These are phyloP conservation scores for Streptanthus diversifolius DNA, from an alignment of 345 rosid genomes.

Conservation along the genomic window DNA sequence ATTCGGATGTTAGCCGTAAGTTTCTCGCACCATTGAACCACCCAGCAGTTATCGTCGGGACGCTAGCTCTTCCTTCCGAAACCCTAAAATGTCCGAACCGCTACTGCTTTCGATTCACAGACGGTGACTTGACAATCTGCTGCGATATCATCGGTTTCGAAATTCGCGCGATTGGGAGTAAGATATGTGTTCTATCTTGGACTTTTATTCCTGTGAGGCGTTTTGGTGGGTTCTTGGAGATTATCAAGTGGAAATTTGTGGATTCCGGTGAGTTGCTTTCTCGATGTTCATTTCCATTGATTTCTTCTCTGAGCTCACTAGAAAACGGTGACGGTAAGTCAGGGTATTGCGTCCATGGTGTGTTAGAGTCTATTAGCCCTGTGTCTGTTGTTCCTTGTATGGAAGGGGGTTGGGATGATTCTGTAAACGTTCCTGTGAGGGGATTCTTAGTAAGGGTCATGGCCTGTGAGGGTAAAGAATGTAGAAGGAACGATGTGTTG, in stretches of 20 bases:
- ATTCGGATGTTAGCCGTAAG: slow-evolving; percentile 25
- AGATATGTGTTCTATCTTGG: slow-evolving; percentile 57
- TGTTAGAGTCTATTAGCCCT: slow-evolving; percentile 59
- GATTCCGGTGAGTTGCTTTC: slow-evolving; percentile 16
- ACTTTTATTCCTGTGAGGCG: slow-evolving; percentile 64
- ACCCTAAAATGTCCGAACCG: slow-evolving; percentile 51
- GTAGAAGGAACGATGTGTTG: slow-evolving; percentile 28
- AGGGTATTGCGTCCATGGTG: slow-evolving; percentile 47
- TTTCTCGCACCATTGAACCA: slow-evolving; percentile 42
- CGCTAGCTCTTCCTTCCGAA: slow-evolving; percentile 49
- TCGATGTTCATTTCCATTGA: slow-evolving; percentile 42
- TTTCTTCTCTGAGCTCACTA: slow-evolving; percentile 10
- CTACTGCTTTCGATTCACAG: slow-evolving; percentile 69
- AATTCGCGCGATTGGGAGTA: slow-evolving; percentile 38
- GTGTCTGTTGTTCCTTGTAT: slow-evolving; percentile 63
- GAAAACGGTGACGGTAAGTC: slow-evolving; percentile 36
- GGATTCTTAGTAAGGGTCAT: slow-evolving; percentile 60
- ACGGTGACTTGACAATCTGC: slow-evolving; percentile 51
- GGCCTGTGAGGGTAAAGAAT: slow-evolving; percentile 56
- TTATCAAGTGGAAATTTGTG: slow-evolving; percentile 56
- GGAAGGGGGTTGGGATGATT: slow-evolving; percentile 6
- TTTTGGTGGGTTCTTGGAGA: slow-evolving; percentile 68
- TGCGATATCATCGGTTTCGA: slow-evolving; percentile 64
- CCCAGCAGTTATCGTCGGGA: slow-evolving; percentile 57
- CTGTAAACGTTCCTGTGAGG: slow-evolving; percentile 37